Evolutionary conservation across 1,284 basidiomycete species (phyloP).

Genomic region (Abortiporus biennis): DNA sequence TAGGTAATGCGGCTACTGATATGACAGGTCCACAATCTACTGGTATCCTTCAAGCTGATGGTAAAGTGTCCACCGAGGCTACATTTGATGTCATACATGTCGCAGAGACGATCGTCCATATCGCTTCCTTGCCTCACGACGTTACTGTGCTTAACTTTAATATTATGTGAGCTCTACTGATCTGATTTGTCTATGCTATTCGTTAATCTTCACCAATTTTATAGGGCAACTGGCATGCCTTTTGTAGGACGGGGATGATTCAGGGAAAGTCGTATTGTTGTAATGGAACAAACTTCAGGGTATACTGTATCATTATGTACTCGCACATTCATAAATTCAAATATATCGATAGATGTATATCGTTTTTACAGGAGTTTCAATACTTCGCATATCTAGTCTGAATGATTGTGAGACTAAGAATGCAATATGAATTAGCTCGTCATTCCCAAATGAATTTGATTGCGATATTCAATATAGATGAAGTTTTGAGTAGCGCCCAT

Average conservation of each 20-base stretch:
- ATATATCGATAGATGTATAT: too few species aligned
- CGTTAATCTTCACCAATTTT: background rate
- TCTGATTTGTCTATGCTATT: background rate
- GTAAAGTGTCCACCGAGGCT: conserved; percentile 51
- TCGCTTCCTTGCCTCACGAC: conserved; percentile 60
- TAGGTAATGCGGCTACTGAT: conserved; percentile 64
- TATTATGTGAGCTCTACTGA: conserved; percentile 58
- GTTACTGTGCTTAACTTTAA: conserved; percentile 69
- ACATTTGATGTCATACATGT: conserved; percentile 68
- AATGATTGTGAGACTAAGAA: too few species aligned
- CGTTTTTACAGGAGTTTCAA: too few species aligned
- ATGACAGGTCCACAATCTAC: conserved; percentile 40
- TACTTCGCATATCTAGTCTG: too few species aligned
- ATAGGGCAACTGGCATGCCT: conserved; percentile 23
- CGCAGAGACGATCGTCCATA: conserved; percentile 62
- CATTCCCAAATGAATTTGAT: too few species aligned
- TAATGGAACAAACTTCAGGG: too few species aligned
- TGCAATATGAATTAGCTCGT: too few species aligned
- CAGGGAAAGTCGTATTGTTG: too few species aligned
- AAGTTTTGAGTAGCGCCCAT: too few species aligned
- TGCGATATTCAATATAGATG: too few species aligned
- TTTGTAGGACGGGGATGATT: conserved; percentile 19
- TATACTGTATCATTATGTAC: too few species aligned
- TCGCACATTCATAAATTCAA: too few species aligned
- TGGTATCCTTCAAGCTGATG: conserved; percentile 67